A percentile compares a stretch with the other conserved stretches of the same genome.
phyloP scores from a whole-genome alignment of 192 early-diverging fungal species.

The Backusella australiensis region DNA sequence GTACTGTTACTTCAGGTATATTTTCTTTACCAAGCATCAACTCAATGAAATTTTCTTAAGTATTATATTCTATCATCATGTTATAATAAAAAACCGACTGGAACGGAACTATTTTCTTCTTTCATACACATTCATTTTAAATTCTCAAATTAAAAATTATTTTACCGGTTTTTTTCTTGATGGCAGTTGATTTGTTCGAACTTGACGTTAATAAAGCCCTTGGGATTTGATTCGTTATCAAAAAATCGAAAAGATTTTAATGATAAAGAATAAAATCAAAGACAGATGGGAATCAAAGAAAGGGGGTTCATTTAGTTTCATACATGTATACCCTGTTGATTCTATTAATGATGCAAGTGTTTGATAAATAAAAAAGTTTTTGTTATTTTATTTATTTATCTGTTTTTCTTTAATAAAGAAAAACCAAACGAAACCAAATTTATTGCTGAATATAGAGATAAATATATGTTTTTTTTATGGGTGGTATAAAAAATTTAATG shows the following conservation, averaged over 20 bases:
- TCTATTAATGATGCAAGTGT: background rate
- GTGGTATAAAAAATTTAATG: background rate
- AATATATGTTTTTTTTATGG: background rate
- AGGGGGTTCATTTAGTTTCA: background rate
- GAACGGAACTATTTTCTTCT: background rate
- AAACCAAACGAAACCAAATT: background rate
- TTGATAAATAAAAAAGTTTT: background rate
- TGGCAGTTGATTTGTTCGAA: background rate
- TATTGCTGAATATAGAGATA: background rate
- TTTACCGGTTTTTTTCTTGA: background rate
- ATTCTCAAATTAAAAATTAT: background rate
- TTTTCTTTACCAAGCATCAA: conserved; percentile 11
- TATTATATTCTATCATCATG: background rate
- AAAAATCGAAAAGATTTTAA: background rate
- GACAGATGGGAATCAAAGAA: background rate
- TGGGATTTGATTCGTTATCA: background rate
- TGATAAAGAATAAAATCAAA: background rate
- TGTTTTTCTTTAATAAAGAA: background rate
- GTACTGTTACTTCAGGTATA: background rate
- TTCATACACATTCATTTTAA: background rate
- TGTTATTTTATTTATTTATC: background rate
- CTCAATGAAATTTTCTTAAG: conserved; percentile 8
- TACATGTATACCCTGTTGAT: background rate
- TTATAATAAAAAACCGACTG: background rate
- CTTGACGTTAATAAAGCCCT: background rate